These are phyloP conservation scores for Euclidium syriacum DNA, from an alignment of 345 rosid species.

Conservation along the genomic window DNA sequence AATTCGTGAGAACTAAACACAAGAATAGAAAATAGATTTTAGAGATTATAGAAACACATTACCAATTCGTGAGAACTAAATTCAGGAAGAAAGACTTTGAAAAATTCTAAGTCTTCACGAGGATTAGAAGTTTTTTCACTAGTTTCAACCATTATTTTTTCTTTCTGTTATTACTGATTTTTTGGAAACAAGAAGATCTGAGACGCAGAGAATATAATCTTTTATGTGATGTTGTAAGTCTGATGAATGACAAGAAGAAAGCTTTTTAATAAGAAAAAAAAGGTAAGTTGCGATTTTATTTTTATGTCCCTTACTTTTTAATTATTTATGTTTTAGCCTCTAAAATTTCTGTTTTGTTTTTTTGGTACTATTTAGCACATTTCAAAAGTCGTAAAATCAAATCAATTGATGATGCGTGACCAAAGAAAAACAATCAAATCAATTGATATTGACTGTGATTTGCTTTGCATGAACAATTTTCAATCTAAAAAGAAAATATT, in stretches of 20 bases:
- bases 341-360: not conserved
- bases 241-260: not conserved
- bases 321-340: not conserved
- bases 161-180: not conserved
- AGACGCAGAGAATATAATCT: not conserved
- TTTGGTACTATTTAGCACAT: not conserved
- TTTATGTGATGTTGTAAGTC: not conserved
- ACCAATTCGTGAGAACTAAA: conserved; percentile 21
- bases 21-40: too few relatives aligned
- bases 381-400: too few relatives aligned
- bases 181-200: not conserved
- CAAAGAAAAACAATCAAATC: too few relatives aligned
- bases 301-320: not conserved
- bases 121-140: not conserved
- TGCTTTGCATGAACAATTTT: too few relatives aligned
- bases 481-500: too few relatives aligned
- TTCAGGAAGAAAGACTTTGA: conserved; percentile 31
- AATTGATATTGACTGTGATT: too few relatives aligned
- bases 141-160: conserved; percentile 18
- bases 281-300: not conserved
- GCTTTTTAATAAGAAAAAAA: not conserved
- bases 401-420: too few relatives aligned
- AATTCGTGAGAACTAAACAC: conserved; percentile 16
- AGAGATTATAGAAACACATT: not conserved
- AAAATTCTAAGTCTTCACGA: conserved; percentile 14